Conservation (phyloP, 257 asterid genomes). For the Solanum dulcamara region DNA sequence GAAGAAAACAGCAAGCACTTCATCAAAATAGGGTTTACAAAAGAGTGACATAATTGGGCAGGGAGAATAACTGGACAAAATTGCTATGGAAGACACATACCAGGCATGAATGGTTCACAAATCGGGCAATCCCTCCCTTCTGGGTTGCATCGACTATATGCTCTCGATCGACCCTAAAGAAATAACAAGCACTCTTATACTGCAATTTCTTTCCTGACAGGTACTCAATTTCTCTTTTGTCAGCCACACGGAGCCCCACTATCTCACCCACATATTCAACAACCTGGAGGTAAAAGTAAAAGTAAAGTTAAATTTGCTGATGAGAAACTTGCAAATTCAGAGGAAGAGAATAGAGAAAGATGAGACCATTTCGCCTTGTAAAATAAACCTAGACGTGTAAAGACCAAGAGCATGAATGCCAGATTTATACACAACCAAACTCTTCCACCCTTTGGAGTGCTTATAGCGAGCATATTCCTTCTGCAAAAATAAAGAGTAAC, state of each 20-base stretch:
- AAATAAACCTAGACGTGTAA: constrained; percentile 54
- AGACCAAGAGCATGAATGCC: constrained; percentile 65
- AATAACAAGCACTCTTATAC: constrained; percentile 61
- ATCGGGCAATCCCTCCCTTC: constrained; percentile 68
- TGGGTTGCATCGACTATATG: constrained; percentile 58
- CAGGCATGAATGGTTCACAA: constrained; percentile 60
- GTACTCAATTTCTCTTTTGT: constrained; percentile 53
- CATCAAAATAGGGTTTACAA: background rate
- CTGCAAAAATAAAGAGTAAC: constrained; percentile 20
- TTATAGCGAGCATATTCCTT: constrained; percentile 48
- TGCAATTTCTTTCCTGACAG: constrained; percentile 50
- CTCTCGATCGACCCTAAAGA: constrained; percentile 54
- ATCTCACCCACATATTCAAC: constrained; percentile 64
- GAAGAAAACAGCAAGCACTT: background rate
- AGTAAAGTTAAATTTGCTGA: background rate
- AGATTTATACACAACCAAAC: constrained; percentile 57
- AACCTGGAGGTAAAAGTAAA: constrained; percentile 23
- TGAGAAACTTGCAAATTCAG: background rate
- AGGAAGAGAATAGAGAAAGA: background rate
- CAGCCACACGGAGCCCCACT: constrained; percentile 58
- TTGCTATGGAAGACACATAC: constrained; percentile 11
- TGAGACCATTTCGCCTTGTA: constrained; percentile 45
- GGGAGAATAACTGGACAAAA: background rate
- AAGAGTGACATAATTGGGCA: background rate
- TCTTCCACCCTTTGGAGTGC: constrained; percentile 48